A percentile compares a stretch with the other conserved stretches of the same genome.
Evolutionary conservation across 257 asterid genomes (phyloP).

Genomic region (Mitragyna speciosa): DNA sequence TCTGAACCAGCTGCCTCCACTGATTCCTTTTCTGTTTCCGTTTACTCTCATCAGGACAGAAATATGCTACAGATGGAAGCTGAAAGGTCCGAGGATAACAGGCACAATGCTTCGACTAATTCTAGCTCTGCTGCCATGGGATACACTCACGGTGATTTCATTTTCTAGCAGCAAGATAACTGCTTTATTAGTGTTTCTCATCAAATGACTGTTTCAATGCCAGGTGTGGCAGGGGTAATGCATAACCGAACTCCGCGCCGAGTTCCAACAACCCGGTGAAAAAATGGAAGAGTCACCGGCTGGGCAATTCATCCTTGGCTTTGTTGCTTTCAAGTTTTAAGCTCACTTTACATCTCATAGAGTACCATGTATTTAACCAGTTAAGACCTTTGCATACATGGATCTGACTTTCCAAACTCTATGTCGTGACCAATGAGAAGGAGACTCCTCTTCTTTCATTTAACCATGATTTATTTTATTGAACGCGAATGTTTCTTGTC

Average conservation of each 20-base stretch:
- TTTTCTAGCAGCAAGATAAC: slow-evolving; percentile 39
- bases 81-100: slow-evolving; percentile 18
- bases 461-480: background rate
- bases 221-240: slow-evolving; percentile 40
- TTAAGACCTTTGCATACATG: slow-evolving; percentile 7
- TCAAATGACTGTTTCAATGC: slow-evolving; percentile 41
- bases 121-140: slow-evolving; percentile 21
- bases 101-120: slow-evolving; percentile 26
- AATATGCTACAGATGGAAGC: slow-evolving; percentile 14
- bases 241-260: slow-evolving; percentile 47
- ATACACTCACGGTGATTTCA: slow-evolving; percentile 21
- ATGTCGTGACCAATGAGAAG: background rate
- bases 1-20: slow-evolving; percentile 30
- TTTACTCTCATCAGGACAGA: slow-evolving; percentile 24
- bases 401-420: background rate
- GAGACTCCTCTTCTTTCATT: slow-evolving; percentile 2
- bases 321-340: slow-evolving; percentile 33
- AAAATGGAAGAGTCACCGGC: slow-evolving; percentile 28
- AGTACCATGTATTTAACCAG: background rate
- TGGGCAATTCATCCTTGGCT: slow-evolving; percentile 99
- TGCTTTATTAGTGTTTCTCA: slow-evolving; percentile 28
- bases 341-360: background rate
- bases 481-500: background rate
- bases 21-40: slow-evolving; percentile 32
- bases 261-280: slow-evolving; percentile 71